These are phyloP conservation scores for Yamadazyma endophytica DNA, from an alignment of 805 yeast genomes.

Conservation along the genomic window DNA sequence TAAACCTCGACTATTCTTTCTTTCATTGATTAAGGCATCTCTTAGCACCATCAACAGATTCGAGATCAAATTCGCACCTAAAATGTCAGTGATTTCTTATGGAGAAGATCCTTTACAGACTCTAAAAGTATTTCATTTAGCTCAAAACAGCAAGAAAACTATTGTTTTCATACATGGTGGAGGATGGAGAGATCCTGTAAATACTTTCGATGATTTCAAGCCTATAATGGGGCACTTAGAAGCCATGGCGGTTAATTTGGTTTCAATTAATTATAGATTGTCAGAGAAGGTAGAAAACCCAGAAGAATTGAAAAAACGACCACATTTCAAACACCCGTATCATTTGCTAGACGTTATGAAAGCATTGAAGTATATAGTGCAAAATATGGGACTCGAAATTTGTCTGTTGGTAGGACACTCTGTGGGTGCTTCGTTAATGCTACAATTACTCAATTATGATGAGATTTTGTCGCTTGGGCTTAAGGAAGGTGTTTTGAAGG, in stretches of 20 bases:
- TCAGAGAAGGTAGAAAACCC: constrained; percentile 41
- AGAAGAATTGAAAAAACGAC: constrained; percentile 7
- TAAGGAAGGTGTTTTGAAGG: no score
- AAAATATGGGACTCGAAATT: constrained; percentile 8
- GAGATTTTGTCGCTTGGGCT: constrained; percentile 16
- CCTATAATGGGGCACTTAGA: constrained; percentile 7
- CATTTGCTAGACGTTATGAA: constrained; percentile 53
- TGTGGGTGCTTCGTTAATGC: constrained; percentile 67
- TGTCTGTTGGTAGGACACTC: constrained; percentile 64
- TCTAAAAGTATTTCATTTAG: constrained; percentile 22
- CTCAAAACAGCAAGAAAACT: constrained; percentile 15
- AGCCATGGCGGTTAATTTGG: constrained; percentile 9
- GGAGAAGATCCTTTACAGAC: constrained; percentile 31
- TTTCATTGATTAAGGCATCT: no score
- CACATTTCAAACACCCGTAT: constrained; percentile 48
- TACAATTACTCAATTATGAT: constrained; percentile 43
- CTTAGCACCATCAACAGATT: no score
- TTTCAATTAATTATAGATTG: constrained; percentile 57
- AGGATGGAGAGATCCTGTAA: constrained; percentile 74
- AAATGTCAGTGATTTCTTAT: constrained; percentile 16
- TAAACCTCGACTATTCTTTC: no score
- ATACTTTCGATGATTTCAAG: constrained; percentile 55
- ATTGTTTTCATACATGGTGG: constrained; percentile 79
- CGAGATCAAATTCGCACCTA: no score
- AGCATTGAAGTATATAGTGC: constrained; percentile 34